Evolutionary conservation across 176 grass and related monocot genomes (phyloP).

Genomic region (Oryza punctata): DNA sequence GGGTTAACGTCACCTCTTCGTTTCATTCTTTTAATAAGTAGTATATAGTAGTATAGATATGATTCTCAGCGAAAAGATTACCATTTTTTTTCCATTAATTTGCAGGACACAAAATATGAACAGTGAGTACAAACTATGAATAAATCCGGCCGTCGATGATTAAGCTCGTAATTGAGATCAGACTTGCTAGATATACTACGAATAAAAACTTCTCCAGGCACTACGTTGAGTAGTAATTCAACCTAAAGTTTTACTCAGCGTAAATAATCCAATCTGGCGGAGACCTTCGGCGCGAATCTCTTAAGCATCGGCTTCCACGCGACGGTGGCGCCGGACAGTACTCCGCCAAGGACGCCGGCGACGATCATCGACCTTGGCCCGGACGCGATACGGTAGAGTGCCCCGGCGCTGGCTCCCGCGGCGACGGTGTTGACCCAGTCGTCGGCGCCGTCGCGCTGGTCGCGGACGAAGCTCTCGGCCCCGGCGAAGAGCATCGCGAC

Average conservation of each 20-base stretch:
- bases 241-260: background rate
- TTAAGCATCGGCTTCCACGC: constrained; percentile 44
- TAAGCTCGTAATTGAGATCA: background rate
- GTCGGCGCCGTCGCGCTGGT: constrained; percentile 36
- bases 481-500: constrained; percentile 57
- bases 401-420: constrained; percentile 47
- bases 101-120: background rate
- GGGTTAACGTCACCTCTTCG: too few species aligned
- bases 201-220: background rate
- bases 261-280: background rate
- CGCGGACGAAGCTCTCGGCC: constrained; percentile 40
- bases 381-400: constrained; percentile 46
- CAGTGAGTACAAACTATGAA: background rate
- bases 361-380: constrained; percentile 47
- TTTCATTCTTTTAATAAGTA: too few species aligned
- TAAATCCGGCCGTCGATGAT: background rate
- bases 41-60: too few species aligned
- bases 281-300: constrained; percentile 52
- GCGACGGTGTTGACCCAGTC: constrained; percentile 67
- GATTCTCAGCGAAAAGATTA: too few species aligned
- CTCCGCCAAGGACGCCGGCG: constrained; percentile 51
- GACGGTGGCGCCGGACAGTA: constrained; percentile 50
- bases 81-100: too few species aligned
- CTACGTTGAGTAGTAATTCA: background rate
- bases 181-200: background rate